Conservation (phyloP, 352 stramenopile species). For the Pythium insidiosum region DNA sequence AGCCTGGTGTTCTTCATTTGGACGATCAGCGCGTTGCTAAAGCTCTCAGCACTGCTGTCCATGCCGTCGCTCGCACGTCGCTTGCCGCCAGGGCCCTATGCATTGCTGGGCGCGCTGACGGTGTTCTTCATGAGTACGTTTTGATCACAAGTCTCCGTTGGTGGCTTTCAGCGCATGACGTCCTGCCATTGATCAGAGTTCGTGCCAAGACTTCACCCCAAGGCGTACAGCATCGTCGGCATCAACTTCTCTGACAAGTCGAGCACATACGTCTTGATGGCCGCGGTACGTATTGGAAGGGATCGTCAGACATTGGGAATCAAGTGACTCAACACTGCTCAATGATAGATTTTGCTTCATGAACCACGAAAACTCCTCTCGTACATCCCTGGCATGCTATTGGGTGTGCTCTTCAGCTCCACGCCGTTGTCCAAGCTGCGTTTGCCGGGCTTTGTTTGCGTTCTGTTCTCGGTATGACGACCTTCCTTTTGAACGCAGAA, state of each 20-base stretch:
- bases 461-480: conserved; percentile 37
- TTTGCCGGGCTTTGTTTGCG: conserved; percentile 65
- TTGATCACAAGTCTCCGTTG: neutral
- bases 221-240: conserved; percentile 44
- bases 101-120: conserved; percentile 56
- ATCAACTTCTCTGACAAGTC: conserved; percentile 83
- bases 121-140: conserved; percentile 76
- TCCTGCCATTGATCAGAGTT: conserved; percentile 29
- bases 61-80: conserved; percentile 23
- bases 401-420: conserved; percentile 58
- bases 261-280: conserved; percentile 58
- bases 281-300: conserved; percentile 36
- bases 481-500: neutral
- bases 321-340: neutral
- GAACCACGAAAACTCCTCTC: conserved; percentile 45
- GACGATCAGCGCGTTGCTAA: conserved; percentile 31
- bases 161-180: neutral
- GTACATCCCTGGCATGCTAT: conserved; percentile 48
- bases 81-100: conserved; percentile 59
- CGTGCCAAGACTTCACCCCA: conserved; percentile 66
- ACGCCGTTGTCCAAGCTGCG: conserved; percentile 65
- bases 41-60: conserved; percentile 37
- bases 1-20: conserved; percentile 64
- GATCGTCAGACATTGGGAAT: too few species aligned
- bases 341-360: conserved; percentile 47